These are phyloP conservation scores for Penicillium paxilli DNA, from an alignment of 495 filamentous ascomycete species.

Conservation along the genomic window DNA sequence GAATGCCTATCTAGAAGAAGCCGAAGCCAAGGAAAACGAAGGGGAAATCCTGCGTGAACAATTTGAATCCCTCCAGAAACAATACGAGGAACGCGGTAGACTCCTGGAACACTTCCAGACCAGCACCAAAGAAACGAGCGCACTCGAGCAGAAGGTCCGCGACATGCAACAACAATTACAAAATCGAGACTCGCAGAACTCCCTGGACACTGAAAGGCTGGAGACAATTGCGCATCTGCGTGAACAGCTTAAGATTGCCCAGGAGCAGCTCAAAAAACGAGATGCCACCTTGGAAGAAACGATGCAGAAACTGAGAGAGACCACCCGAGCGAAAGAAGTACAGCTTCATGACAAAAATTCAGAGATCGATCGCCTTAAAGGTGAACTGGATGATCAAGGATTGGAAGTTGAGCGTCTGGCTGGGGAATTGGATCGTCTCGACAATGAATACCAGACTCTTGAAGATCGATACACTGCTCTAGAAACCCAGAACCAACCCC, in stretches of 20 bases:
- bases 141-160: conserved; percentile 34
- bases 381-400: conserved; percentile 33
- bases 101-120: conserved; percentile 24
- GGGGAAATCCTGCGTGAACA: conserved; percentile 31
- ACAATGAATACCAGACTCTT: conserved; percentile 32
- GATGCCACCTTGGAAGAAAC: conserved; percentile 42
- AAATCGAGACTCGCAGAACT: conserved; percentile 18
- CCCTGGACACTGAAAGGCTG: conserved; percentile 31
- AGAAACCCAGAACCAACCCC: conserved; percentile 39
- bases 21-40: conserved; percentile 24
- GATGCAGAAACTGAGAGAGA: conserved; percentile 35
- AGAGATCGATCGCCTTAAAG: conserved; percentile 44
- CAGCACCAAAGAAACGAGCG: conserved; percentile 20
- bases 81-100: conserved; percentile 31
- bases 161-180: conserved; percentile 39
- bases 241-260: conserved; percentile 38
- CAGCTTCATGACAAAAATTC: conserved; percentile 41
- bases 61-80: conserved; percentile 32
- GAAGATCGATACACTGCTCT: conserved; percentile 39
- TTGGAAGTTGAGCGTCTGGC: conserved; percentile 39
- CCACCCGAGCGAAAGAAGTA: conserved; percentile 33
- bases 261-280: conserved; percentile 40
- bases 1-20: conserved; percentile 30
- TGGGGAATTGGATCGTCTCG: conserved; percentile 33
- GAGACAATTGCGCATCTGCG: conserved; percentile 40